Base-by-base conservation (phyloP, 805 yeast genomes). In the Metschnikowia amazonensis region DNA sequence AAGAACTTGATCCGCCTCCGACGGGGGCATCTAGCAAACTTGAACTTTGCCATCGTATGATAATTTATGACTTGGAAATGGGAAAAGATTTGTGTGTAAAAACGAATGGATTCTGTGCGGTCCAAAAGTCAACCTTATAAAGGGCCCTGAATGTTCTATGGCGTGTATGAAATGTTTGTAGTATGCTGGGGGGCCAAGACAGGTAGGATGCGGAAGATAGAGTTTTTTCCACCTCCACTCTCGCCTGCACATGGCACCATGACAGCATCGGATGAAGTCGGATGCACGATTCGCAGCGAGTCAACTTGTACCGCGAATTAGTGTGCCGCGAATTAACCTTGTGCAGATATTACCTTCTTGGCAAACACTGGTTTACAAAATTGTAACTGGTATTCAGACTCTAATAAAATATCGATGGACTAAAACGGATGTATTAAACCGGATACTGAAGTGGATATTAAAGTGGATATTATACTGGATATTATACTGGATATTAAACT, bases 1-100 rank as follows among this genome's bases (percentile, higher is more conserved):
- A 61, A 61, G 48, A 61, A 61, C 42, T 48, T 59, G 43, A 60
- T 51, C 40, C 49, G 40, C 27, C 57, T 59, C 16, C 50, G 49
- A 21, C 47, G 50, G 31, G 49, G 40, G 31, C 43, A 42, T 28
- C 45, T 43, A 9, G 32, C 32, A 30, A 49, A 49, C 32, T 43
- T 40, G 33, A 49, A 49, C 27, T 43, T 46, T 27, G 49, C 52
- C 52, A 49, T 49, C 31, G 28, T 34, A 18, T 14, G 11, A 16
- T 16, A 14, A 9, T 16, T 14, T 9, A 21, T 9, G 8, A 17
- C 20, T 4, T 13, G 13, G 31, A n/a, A 25, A 11, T 10, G 7
- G 13, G 8, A 9, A 5, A 5, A 7, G 11, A 9, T 21, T 5
- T 7, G n/a, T n/a, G 13, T 9, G 13, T 5, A 13, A 14, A 32